Evolutionary conservation across 768 basidiomycete species (phyloP).

Genomic region (Lactarius evosmus): DNA sequence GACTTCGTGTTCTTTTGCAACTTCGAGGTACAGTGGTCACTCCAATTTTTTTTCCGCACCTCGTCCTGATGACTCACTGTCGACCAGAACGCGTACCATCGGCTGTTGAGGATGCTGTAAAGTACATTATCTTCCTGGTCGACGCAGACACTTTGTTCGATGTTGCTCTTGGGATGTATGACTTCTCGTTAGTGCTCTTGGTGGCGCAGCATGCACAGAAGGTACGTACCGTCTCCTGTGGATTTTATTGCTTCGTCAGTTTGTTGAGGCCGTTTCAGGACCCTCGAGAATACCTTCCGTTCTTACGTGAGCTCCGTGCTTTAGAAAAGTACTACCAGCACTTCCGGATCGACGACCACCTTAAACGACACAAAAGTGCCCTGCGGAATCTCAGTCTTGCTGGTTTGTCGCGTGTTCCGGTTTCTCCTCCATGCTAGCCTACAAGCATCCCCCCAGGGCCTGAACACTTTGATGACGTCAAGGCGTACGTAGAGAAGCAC

Average conservation of each 20-base stretch:
- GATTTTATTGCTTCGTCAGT: not conserved
- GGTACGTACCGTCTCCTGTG: slow-evolving; percentile 54
- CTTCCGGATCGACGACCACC: slow-evolving; percentile 90
- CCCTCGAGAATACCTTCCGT: slow-evolving; percentile 95
- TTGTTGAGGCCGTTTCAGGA: slow-evolving; percentile 55
- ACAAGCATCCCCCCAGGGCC: slow-evolving; percentile 43
- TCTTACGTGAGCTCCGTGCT: slow-evolving; percentile 84
- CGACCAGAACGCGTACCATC: slow-evolving; percentile 55
- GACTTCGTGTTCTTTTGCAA: slow-evolving; percentile 65
- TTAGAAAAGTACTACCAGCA: slow-evolving; percentile 79
- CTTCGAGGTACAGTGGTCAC: slow-evolving; percentile 60
- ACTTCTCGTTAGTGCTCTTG: slow-evolving; percentile 93
- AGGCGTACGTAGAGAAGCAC: slow-evolving; percentile 75
- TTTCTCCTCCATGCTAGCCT: not conserved
- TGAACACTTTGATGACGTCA: slow-evolving; percentile 73
- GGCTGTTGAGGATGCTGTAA: slow-evolving; percentile 93
- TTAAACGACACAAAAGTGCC: slow-evolving; percentile 73
- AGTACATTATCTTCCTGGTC: slow-evolving; percentile 97
- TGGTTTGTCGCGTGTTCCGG: slow-evolving; percentile 39
- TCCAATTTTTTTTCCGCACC: not conserved
- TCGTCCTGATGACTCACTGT: not conserved
- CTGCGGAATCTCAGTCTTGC: slow-evolving; percentile 69
- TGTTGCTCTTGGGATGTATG: slow-evolving; percentile 97
- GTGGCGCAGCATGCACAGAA: slow-evolving; percentile 97
- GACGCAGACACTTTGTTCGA: slow-evolving; percentile 91